Percentiles rank a stretch among this genome's conserved stretches.
These are phyloP conservation scores for Eucalyptus pauciflora DNA, from an alignment of 345 rosid species.

Conservation along the genomic window DNA sequence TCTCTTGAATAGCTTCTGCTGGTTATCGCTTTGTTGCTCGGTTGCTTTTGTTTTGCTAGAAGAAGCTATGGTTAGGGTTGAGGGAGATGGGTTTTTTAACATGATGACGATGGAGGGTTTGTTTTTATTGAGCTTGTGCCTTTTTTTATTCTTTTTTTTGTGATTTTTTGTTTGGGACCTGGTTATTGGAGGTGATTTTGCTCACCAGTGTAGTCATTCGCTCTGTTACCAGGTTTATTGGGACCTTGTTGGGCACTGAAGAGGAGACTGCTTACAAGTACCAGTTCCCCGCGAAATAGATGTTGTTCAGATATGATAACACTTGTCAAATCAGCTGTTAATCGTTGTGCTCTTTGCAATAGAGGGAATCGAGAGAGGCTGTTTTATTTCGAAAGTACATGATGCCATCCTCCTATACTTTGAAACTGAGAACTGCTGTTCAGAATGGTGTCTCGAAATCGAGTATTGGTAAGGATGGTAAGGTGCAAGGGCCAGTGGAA, in stretches of 20 bases:
- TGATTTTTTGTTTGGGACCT: background rate
- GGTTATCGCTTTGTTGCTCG: background rate
- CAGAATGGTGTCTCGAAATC: slow-evolving; percentile 37
- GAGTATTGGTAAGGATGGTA: slow-evolving; percentile 13
- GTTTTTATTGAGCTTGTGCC: background rate
- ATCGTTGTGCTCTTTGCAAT: background rate
- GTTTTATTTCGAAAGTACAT: slow-evolving; percentile 15
- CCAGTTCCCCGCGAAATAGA: background rate
- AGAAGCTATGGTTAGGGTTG: background rate
- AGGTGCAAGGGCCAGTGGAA: slow-evolving; percentile 26
- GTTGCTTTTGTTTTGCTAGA: background rate
- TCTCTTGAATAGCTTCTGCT: background rate
- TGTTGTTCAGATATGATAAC: background rate
- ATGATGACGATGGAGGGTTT: background rate
- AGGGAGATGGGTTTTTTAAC: background rate
- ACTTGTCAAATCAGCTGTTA: background rate
- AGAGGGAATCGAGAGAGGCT: background rate
- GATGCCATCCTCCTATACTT: slow-evolving; percentile 45
- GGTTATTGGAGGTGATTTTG: background rate
- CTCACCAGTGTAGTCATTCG: background rate
- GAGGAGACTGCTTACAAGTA: background rate
- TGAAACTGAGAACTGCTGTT: slow-evolving; percentile 38
- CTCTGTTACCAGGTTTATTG: background rate
- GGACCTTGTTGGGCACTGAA: background rate
- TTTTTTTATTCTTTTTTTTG: background rate